A percentile compares a stretch with the other conserved stretches of the same genome.
phyloP scores from a whole-genome alignment of 2,329 filamentous ascomycete genomes.

The Nemania abortiva region DNA sequence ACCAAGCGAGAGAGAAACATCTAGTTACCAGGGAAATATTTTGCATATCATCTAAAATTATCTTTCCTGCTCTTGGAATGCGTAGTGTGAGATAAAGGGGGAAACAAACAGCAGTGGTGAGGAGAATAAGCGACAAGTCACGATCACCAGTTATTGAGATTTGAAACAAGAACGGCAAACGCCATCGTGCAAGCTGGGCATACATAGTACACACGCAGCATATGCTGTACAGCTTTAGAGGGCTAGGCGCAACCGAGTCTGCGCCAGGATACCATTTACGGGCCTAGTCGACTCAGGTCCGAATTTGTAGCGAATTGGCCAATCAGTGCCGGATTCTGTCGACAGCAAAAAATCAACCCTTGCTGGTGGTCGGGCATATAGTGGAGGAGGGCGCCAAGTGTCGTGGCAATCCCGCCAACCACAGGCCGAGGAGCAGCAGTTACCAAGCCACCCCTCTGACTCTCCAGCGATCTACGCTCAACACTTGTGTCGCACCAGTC shows the following conservation, averaged over 20 bases:
- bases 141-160: conserved; percentile 18
- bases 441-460: not conserved
- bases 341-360: not conserved
- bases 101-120: not conserved
- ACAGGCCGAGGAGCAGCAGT: not conserved
- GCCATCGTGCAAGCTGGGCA: conserved; percentile 4
- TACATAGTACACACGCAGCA: not conserved
- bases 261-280: conserved; percentile 12
- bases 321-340: conserved; percentile 12
- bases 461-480: not conserved
- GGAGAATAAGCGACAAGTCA: conserved; percentile 19
- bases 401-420: conserved; percentile 27
- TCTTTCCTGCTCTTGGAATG: not conserved
- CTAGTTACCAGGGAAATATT: not conserved
- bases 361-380: not conserved
- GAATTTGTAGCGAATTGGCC: conserved; percentile 13
- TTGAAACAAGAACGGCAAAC: conserved; percentile 29
- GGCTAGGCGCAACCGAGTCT: not conserved
- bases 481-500: conserved; percentile 12
- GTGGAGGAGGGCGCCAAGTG: conserved; percentile 1
- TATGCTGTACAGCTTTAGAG: not conserved
- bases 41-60: not conserved
- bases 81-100: not conserved
- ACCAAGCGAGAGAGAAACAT: not conserved
- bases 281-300: conserved; percentile 16